Evolutionary conservation across 306 rosid genomes (phyloP).

Genomic region (Pueraria montana): DNA sequence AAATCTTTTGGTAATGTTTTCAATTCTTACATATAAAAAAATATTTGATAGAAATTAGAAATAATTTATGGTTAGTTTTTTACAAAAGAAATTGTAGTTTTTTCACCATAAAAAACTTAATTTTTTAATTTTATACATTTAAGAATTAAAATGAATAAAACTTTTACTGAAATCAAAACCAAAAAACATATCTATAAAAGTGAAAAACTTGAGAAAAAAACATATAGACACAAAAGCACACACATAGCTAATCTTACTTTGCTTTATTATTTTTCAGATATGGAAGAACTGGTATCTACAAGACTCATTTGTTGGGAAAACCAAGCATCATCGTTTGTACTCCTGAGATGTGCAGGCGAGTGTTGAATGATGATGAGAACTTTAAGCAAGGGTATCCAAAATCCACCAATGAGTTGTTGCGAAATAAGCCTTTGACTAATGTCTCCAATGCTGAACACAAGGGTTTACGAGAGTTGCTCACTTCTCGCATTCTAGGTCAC

Average conservation of each 20-base stretch:
- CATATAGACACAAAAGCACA: no score
- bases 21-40: no score
- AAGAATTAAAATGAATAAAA: no score
- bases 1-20: no score
- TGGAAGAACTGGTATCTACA: slow-evolving; percentile 8
- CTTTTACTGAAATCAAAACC: no score
- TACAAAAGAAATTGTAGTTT: no score
- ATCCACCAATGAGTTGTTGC: neutral
- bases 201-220: no score
- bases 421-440: neutral
- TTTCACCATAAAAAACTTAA: no score
- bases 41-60: no score
- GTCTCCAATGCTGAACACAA: slow-evolving; percentile 39
- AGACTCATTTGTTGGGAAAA: neutral
- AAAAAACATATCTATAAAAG: no score
- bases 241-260: neutral
- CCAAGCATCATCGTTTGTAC: slow-evolving; percentile 3
- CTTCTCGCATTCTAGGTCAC: slow-evolving; percentile 38
- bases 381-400: slow-evolving; percentile 48
- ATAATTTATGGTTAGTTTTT: no score
- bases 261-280: neutral
- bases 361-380: slow-evolving; percentile 28
- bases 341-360: slow-evolving; percentile 31
- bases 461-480: slow-evolving; percentile 27
- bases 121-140: no score